Percentiles rank a stretch among this genome's conserved stretches.
phyloP scores from a whole-genome alignment of 2,329 filamentous ascomycete genomes.

The Mollisiaceae sp. region DNA sequence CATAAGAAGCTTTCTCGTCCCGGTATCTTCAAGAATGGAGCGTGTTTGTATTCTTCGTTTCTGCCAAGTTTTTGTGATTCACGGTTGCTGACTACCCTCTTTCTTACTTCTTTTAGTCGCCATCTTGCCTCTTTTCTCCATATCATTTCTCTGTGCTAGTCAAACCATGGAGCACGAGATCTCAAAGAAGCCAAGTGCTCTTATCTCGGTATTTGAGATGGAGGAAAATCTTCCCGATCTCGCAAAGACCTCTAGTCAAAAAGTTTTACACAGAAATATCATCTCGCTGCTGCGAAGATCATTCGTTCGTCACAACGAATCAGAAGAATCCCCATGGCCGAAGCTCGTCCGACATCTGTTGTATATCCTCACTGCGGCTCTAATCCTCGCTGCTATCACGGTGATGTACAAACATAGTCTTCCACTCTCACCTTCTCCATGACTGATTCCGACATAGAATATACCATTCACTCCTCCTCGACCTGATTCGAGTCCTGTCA shows the following conservation, averaged over 20 bases:
- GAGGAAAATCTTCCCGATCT: not conserved
- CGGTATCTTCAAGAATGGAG: not conserved
- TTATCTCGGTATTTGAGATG: not conserved
- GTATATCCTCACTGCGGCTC: constrained; percentile 16
- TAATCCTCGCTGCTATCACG: constrained; percentile 19
- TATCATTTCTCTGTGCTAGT: not conserved
- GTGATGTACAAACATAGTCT: constrained; percentile 17
- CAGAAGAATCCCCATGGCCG: constrained; percentile 27
- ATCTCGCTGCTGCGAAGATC: constrained; percentile 12
- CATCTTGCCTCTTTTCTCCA: not conserved
- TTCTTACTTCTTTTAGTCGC: too few relatives aligned
- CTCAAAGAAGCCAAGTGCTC: not conserved
- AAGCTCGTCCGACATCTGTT: constrained; percentile 19
- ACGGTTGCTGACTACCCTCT: too few relatives aligned
- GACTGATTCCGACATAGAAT: constrained; percentile 20
- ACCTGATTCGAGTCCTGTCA: constrained; percentile 47
- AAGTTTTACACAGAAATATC: not conserved
- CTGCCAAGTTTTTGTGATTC: not conserved
- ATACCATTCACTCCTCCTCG: constrained; percentile 26
- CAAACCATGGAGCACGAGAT: not conserved
- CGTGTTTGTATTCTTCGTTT: not conserved
- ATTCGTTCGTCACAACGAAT: constrained; percentile 9
- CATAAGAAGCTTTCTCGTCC: constrained; percentile 3
- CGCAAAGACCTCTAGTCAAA: not conserved
- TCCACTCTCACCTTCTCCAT: constrained; percentile 6